Base-by-base conservation (phyloP, 768 basidiomycete genomes). In the Coprinopsis marcescibilis region DNA sequence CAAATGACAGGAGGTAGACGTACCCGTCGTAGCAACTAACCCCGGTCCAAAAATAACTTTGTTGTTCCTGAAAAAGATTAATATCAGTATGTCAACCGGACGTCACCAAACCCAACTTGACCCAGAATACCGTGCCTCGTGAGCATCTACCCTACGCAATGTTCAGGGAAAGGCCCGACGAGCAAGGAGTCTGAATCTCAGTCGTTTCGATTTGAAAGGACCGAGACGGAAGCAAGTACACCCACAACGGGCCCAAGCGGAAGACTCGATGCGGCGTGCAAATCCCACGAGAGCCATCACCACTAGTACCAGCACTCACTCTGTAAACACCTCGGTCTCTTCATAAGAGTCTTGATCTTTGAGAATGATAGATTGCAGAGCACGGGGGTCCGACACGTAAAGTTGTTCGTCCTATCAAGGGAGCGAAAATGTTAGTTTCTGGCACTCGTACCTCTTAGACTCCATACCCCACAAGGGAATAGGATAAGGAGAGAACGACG, bases 341-440 rank as follows among this genome's bases (percentile, higher is more conserved):
- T 79, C 76, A 48, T 68, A 77, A 7, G 66, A 61, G 36, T 72
- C 64, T 50, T 72, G 71, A 30, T 78, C 76, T 52, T 74, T 77
- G 8, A 71, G 37, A 12, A 76, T 53, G 32, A 78, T 72, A 24
- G 63, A 68, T 30, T 75, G 71, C 19, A 78, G 55, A 1, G 77
- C 76, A 12, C 57, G 60, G 1, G 76, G 73, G 52, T 80, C 77
- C 41, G 63, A 68, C 4, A 78, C 62, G 49, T 76, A 76, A 2
- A 79, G 59, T 55, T 74, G 70, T 48, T 71, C 69, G 43, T 73
- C 69, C 75, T 76, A 48, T 20, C 21, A 24, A 25, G 11, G 25
- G 33, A 8, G 32, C 3, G 3, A 24, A 13, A 32, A 43, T 32
- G 50, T 13, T 33, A n/a, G n/a, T n/a, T n/a, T n/a, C n/a, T n/a